phyloP scores from a whole-genome alignment of 192 early-diverging fungal genomes.

The Geranomyces michiganensis region DNA sequence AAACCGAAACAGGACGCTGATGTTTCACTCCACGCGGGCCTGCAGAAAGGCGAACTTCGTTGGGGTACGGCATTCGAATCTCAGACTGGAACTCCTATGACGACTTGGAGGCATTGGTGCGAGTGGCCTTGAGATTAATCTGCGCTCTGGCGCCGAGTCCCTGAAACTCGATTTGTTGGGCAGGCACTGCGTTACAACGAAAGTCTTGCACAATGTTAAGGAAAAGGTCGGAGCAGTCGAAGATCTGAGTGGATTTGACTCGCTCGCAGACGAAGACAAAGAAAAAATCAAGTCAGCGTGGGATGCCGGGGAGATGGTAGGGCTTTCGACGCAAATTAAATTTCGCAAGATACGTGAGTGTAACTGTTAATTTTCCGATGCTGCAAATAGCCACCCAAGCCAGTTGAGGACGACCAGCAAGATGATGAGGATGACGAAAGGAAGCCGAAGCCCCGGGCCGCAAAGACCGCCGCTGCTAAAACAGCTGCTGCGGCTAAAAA shows the following conservation, averaged over 20 bases:
- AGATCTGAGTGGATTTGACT: constrained; percentile 2
- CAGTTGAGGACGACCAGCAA: neutral
- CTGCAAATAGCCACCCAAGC: neutral
- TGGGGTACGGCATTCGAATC: neutral
- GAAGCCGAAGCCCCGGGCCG: neutral
- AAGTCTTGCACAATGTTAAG: constrained; percentile 11
- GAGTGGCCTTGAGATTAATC: neutral
- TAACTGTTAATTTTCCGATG: no score
- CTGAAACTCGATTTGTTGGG: neutral
- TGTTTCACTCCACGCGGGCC: neutral
- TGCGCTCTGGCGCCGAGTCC: neutral
- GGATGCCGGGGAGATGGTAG: constrained; percentile 12
- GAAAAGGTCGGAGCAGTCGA: neutral
- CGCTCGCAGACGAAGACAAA: neutral
- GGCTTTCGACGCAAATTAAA: neutral
- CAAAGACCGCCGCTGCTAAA: constrained; percentile 1
- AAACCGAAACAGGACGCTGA: neutral
- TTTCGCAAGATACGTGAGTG: neutral
- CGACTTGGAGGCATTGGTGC: constrained; percentile 4
- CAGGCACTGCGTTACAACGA: constrained; percentile 5
- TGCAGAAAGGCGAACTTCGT: constrained; percentile 9
- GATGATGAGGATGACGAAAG: neutral
- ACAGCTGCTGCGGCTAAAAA: neutral
- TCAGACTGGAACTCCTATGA: neutral
- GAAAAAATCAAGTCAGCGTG: neutral